Conservation (phyloP, 305 asterid genomes). For the Fraxinus dipetala region DNA sequence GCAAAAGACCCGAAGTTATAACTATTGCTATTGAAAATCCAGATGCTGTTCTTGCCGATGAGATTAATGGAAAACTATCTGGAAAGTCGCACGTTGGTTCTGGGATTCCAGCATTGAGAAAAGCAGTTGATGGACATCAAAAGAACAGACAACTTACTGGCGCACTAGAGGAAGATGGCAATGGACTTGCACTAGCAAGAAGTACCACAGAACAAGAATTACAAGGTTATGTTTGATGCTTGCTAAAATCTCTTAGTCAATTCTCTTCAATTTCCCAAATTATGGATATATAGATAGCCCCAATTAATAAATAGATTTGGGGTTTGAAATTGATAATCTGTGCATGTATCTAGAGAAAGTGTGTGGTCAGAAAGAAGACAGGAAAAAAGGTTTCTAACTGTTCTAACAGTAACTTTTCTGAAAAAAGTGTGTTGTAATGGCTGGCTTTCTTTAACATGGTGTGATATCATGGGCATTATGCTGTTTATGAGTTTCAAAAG, state of each 20-base stretch:
- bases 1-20: constrained; percentile 93
- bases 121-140: constrained; percentile 54
- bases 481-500: neutral
- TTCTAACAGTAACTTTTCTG: neutral
- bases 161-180: constrained; percentile 46
- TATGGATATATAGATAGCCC: neutral
- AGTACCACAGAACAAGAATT: constrained; percentile 37
- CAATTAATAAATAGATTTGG: neutral
- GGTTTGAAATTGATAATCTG: neutral
- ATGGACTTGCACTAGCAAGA: constrained; percentile 31
- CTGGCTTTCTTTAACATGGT: neutral
- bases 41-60: constrained; percentile 80
- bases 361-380: neutral
- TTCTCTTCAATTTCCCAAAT: neutral
- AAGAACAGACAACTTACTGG: constrained; percentile 37
- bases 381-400: neutral
- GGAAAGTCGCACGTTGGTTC: constrained; percentile 50
- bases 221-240: constrained; percentile 46
- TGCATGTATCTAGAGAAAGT: neutral
- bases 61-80: constrained; percentile 65
- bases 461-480: neutral
- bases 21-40: constrained; percentile 89
- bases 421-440: neutral
- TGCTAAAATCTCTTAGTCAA: neutral
- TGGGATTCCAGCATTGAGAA: constrained; percentile 54